Conservation (phyloP, 2,329 filamentous ascomycete genomes). For the Blastomyces emzantsi region DNA sequence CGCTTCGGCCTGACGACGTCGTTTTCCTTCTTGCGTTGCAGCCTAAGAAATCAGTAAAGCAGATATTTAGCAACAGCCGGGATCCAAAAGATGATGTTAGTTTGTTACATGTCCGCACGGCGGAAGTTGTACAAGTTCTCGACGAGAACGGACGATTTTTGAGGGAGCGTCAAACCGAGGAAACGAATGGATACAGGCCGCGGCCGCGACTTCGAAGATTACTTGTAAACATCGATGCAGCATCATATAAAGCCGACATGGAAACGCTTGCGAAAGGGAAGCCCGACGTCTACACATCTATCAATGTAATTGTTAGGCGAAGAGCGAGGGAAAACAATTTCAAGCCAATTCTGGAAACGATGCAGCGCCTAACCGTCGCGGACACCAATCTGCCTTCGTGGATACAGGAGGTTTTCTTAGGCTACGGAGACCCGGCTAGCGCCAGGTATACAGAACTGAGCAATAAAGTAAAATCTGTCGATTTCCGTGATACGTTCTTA, state of each 20-base stretch:
- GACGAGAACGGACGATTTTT: constrained; percentile 74
- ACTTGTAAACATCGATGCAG: constrained; percentile 70
- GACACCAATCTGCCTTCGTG: constrained; percentile 80
- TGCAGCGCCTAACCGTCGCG: constrained; percentile 73
- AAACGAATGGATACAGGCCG: constrained; percentile 53
- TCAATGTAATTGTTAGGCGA: constrained; percentile 80
- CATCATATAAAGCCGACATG: constrained; percentile 67
- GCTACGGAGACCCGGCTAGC: constrained; percentile 84
- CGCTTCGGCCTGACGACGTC: constrained; percentile 74
- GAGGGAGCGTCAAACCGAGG: constrained; percentile 46
- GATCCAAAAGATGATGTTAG: constrained; percentile 50
- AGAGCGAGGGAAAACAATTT: constrained; percentile 94
- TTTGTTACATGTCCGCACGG: constrained; percentile 64
- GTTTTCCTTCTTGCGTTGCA: constrained; percentile 78
- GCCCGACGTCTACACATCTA: constrained; percentile 66
- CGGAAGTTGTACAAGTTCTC: constrained; percentile 74
- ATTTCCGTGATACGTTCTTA: constrained; percentile 90
- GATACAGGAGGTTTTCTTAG: constrained; percentile 96
- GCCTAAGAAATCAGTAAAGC: constrained; percentile 39
- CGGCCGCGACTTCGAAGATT: constrained; percentile 58
- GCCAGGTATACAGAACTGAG: constrained; percentile 77
- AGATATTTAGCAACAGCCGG: constrained; percentile 16
- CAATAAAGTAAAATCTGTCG: constrained; percentile 67
- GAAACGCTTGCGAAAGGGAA: constrained; percentile 57
- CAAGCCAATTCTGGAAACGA: constrained; percentile 83